phyloP scores from a whole-genome alignment of 1,284 basidiomycete species.

The Pisolithus thermaeus region DNA sequence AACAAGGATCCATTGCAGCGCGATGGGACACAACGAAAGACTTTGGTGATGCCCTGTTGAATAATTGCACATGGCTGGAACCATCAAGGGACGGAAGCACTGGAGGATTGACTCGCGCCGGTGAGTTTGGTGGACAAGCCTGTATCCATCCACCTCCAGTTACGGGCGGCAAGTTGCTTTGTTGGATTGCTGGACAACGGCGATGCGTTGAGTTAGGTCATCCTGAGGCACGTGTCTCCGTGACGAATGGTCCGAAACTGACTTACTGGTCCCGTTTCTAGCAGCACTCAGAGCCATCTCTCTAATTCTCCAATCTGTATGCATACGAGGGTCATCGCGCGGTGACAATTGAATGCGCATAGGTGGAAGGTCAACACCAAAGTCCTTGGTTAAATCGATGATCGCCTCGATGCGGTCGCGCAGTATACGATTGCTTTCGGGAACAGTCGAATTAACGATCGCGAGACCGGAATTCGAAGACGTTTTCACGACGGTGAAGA shows the following conservation, averaged over 20 bases:
- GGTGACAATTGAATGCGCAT: conserved; percentile 27
- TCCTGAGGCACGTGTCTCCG: too few relatives aligned
- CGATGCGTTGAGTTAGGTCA: background rate
- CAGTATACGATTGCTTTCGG: too few relatives aligned
- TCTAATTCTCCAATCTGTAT: conserved; percentile 23
- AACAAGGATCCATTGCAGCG: conserved; percentile 62
- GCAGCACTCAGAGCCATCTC: conserved; percentile 22
- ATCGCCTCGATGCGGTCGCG: too few relatives aligned
- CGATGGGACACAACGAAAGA: conserved; percentile 51
- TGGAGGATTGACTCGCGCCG: conserved; percentile 11
- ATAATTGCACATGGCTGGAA: background rate
- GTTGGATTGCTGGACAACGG: conserved; percentile 17
- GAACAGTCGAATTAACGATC: background rate
- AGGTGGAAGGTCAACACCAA: conserved; percentile 16
- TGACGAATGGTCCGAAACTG: background rate
- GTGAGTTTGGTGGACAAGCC: conserved; percentile 21
- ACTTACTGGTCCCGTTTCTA: conserved; percentile 23
- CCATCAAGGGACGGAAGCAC: background rate
- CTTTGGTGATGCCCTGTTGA: conserved; percentile 22
- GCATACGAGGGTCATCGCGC: conserved; percentile 23
- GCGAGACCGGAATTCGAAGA: conserved; percentile 6
- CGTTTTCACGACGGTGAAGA: conserved; percentile 15
- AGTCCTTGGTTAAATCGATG: too few relatives aligned
- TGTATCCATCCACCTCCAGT: conserved; percentile 18
- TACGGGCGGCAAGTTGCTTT: conserved; percentile 17